Base-by-base conservation (phyloP, 192 early-diverging fungal species). In the Backusella macrospora region DNA sequence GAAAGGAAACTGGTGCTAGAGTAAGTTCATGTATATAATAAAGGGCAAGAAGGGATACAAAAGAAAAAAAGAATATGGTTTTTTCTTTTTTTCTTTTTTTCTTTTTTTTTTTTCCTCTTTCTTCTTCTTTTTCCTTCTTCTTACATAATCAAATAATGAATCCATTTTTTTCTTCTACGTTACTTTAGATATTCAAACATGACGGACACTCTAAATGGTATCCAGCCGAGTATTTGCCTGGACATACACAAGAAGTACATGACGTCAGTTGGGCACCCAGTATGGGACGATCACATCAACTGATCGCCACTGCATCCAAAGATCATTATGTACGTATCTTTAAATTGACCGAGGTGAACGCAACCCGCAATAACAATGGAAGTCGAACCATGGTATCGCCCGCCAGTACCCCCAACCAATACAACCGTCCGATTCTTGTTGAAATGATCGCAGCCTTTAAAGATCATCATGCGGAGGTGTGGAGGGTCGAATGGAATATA, bases 401-500 rank as follows among this genome's bases (percentile, higher is more conserved):
- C 15, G 80, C 74, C 8, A 72, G 75, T 40, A 76, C 76, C 75
- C 76, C 82, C 43, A 55, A 46, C 16, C 15, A 45, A 55, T n/a
- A 70, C 40, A 72, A 62, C 16, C 80, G 79, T 68, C 71, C 73
- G 42, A 87, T 88, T 65, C 83, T 84, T 26, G 86, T 91, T 2
- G 84, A 84, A 12, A 65, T 83, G 5, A 80, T 93, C 14, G 88
- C 83, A 0, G 78, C 83, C 9, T 90, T 94, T 68, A 62, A 69
- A 7, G 89, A 94, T 68, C 94, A 94, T 73, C 71, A 82, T 15
- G 84, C 86, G 2, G 92, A 88, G 68, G 88, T 95, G 3, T 96
- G 94, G 94, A 75, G 90, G 14, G 93, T 94, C 0, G 87, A 91
- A 65, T 96, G 95, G 95, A 96, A 96, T 78, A 77, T 95, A 9